Base-by-base conservation (phyloP, 2,329 filamentous ascomycete genomes). In the Colletotrichum salicis region DNA sequence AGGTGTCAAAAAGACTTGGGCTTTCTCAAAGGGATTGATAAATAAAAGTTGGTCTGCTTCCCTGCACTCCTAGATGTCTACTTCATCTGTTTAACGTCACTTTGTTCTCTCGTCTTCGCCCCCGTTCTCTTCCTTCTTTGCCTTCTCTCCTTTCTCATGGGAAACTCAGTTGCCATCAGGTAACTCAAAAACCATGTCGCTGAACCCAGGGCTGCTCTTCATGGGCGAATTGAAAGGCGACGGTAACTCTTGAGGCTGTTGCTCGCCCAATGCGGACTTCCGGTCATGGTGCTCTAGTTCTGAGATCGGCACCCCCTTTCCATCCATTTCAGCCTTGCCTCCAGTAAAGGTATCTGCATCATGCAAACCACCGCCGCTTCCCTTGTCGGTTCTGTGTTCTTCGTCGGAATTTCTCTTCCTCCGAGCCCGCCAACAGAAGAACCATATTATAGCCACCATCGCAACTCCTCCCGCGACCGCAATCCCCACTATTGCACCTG, bases 21-120 rank as follows among this genome's bases (percentile, higher is more conserved):
- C 13, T 19, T 45, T 48, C 2, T n/a, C 1, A 45, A 45, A 45
- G 41, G 41, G 19, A 57, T 33, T 35, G 29, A 48, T 37, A 57
- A 70, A 62, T 63, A 68, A 67, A 71, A 60, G 33, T 64, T 64
- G 22, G 29, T 37, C 48, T 48, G 1, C 31, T 63, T 48, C 22
- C 57, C 37, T 33, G 33, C n/a, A 35, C 19, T 22, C 3, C 33
- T 31, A 4, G 11, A 48, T 48, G 24, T 37, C 33, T 29, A 29
- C 27, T 29, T 29, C 19, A 24, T 22, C n/a, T n/a, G 19, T 4
- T 10, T 58, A 7, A 45, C 56, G 37, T 27, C 41, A 41, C 15
- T 24, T 19, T 8, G 8, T 11, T 19, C 8, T 37, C 52, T 45
- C 31, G 19, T 31, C 19, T 27, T 24, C n/a, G 15, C 10, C 27